Percentiles rank a stretch among this genome's conserved stretches.
Conservation (phyloP, 179 eudicot species). For the Corrigiola litoralis region DNA sequence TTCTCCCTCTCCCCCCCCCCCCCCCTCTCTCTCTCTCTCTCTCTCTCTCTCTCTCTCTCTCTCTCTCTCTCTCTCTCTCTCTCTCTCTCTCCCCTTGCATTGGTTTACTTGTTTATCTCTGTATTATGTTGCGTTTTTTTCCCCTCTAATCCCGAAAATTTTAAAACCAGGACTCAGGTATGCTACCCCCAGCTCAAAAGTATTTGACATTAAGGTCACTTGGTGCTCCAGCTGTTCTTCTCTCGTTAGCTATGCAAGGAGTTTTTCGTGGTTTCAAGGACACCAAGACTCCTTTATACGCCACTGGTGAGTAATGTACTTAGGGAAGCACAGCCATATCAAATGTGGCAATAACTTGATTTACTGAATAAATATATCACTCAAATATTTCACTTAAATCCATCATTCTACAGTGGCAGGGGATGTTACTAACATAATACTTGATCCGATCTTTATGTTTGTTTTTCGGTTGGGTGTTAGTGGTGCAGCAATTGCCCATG, state of each 20-base stretch:
- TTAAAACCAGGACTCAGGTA: constrained; percentile 42
- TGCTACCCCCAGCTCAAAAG: constrained; percentile 33
- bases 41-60: too few species aligned
- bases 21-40: too few species aligned
- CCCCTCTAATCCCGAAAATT: too few species aligned
- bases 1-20: too few species aligned
- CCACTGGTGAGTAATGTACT: constrained; percentile 31
- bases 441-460: constrained; percentile 44
- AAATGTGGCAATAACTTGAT: background rate
- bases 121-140: too few species aligned
- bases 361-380: too few species aligned
- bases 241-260: constrained; percentile 52
- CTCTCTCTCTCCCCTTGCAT: too few species aligned
- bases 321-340: background rate
- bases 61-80: too few species aligned
- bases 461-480: constrained; percentile 43
- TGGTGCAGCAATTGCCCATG: constrained; percentile 55
- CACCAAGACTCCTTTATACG: constrained; percentile 45
- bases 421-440: constrained; percentile 41
- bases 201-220: constrained; percentile 43
- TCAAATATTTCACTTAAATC: constrained; percentile 5
- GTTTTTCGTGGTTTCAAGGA: constrained; percentile 50
- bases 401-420: constrained; percentile 33
- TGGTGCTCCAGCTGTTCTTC: constrained; percentile 48
- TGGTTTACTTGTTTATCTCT: background rate